These are phyloP conservation scores for Aspergillus sp. DNA, from an alignment of 2,329 filamentous ascomycete species.

Conservation along the genomic window DNA sequence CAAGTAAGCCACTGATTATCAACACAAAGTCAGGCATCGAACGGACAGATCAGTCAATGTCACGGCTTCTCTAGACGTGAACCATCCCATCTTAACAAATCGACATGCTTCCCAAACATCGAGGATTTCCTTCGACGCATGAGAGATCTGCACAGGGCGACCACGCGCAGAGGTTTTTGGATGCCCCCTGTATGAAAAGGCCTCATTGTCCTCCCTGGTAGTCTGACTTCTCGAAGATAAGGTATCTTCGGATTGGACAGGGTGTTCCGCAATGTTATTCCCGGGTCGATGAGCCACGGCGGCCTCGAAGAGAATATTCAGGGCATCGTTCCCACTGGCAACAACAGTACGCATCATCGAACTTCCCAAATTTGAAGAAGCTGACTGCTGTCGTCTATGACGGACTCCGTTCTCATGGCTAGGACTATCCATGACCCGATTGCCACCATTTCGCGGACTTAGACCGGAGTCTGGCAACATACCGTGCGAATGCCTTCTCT, in stretches of 20 bases:
- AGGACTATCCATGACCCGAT: constrained; percentile 2
- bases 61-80: constrained; percentile 47
- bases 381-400: constrained; percentile 17
- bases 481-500: constrained; percentile 2
- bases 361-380: constrained; percentile 21
- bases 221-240: constrained; percentile 9
- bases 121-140: constrained; percentile 29
- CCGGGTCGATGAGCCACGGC: constrained; percentile 33
- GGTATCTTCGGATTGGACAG: constrained; percentile 16
- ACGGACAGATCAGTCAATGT: constrained; percentile 45
- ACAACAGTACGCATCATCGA: constrained; percentile 41
- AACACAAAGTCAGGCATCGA: not conserved
- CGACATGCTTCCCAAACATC: constrained; percentile 43
- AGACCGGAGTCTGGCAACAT: not conserved
- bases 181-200: too few species aligned
- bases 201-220: constrained; percentile 3
- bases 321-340: constrained; percentile 46
- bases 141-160: constrained; percentile 22
- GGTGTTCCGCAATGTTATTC: constrained; percentile 27
- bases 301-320: constrained; percentile 47
- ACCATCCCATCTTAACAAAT: constrained; percentile 50
- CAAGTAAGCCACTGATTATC: not conserved
- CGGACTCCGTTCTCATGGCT: constrained; percentile 2
- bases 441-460: constrained; percentile 1
- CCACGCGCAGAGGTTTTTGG: constrained; percentile 7